A percentile compares a stretch with the other conserved stretches of the same genome.
Conservation (phyloP, 1,284 basidiomycete genomes). For the Salmacisia buchloeana region DNA sequence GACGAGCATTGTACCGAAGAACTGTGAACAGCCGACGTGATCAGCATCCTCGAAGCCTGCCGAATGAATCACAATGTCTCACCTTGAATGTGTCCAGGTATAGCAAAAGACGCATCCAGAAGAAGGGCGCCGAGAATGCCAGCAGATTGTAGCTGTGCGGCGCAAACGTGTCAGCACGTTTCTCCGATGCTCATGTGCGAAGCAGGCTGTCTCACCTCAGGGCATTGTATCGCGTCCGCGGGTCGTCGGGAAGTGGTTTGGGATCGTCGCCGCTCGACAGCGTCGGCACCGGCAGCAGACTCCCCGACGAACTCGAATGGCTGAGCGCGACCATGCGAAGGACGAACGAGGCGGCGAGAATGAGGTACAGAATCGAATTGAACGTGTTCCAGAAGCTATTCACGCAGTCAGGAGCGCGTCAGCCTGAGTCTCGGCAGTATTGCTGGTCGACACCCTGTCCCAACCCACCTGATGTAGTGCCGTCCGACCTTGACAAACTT, state of each 20-base stretch:
- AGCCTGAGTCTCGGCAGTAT: neutral
- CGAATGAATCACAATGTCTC: neutral
- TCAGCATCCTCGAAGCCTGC: neutral
- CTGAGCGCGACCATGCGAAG: neutral
- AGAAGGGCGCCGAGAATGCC: slow-evolving; percentile 6
- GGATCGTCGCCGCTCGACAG: neutral
- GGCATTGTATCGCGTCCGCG: neutral
- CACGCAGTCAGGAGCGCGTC: neutral
- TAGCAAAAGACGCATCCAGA: slow-evolving; percentile 4
- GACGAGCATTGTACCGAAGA: slow-evolving; percentile 3
- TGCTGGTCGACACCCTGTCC: neutral
- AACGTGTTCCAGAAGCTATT: slow-evolving; percentile 3
- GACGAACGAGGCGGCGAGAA: neutral
- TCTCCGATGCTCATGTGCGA: neutral
- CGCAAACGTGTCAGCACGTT: neutral
- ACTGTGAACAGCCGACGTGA: neutral
- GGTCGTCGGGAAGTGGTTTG: neutral
- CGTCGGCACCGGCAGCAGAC: neutral
- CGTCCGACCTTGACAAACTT: neutral
- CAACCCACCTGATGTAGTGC: neutral
- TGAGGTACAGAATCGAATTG: neutral
- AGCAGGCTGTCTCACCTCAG: neutral
- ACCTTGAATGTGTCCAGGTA: slow-evolving; percentile 7
- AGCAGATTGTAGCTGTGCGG: slow-evolving; percentile 1
- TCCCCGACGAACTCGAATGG: neutral